Evolutionary conservation across 768 basidiomycete genomes (phyloP).

Genomic region (Trametes punicea): DNA sequence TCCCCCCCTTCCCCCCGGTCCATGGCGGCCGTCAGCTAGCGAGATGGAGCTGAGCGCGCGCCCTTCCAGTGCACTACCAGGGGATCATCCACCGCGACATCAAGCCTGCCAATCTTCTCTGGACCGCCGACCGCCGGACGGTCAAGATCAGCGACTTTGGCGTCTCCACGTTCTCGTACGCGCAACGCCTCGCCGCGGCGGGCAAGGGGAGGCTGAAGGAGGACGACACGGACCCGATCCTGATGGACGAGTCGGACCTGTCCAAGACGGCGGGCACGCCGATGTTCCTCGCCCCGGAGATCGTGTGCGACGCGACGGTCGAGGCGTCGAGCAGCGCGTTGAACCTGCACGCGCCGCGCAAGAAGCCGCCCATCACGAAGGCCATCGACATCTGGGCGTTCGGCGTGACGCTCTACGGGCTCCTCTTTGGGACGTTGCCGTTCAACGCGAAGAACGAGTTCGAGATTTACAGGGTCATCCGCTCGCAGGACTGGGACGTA

Average conservation of each 20-base stretch:
- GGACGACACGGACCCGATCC: slow-evolving; percentile 50
- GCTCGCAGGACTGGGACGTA: slow-evolving; percentile 69
- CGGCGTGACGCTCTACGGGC: slow-evolving; percentile 92
- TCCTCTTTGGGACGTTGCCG: slow-evolving; percentile 85
- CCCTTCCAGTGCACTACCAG: slow-evolving; percentile 82
- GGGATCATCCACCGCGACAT: slow-evolving; percentile 99
- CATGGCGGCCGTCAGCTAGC: no score
- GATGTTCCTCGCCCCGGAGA: slow-evolving; percentile 94
- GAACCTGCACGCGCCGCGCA: slow-evolving; percentile 31
- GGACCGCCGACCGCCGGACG: slow-evolving; percentile 77
- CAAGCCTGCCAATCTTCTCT: slow-evolving; percentile 96
- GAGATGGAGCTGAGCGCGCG: background rate
- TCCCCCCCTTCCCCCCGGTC: no score
- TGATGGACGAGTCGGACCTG: slow-evolving; percentile 81
- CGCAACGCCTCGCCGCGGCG: slow-evolving; percentile 71
- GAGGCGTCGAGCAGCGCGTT: slow-evolving; percentile 31
- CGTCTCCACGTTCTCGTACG: slow-evolving; percentile 93
- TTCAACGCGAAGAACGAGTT: slow-evolving; percentile 70
- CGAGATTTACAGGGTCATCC: slow-evolving; percentile 75
- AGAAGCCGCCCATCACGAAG: slow-evolving; percentile 69
- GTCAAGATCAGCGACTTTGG: slow-evolving; percentile 99
- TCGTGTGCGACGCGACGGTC: slow-evolving; percentile 59
- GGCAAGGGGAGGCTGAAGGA: slow-evolving; percentile 37
- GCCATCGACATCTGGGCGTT: slow-evolving; percentile 98
- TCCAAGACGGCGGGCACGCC: slow-evolving; percentile 93